These are phyloP conservation scores for Neofusicoccum sp. DNA, from an alignment of 2,329 filamentous ascomycete species.

Conservation along the genomic window DNA sequence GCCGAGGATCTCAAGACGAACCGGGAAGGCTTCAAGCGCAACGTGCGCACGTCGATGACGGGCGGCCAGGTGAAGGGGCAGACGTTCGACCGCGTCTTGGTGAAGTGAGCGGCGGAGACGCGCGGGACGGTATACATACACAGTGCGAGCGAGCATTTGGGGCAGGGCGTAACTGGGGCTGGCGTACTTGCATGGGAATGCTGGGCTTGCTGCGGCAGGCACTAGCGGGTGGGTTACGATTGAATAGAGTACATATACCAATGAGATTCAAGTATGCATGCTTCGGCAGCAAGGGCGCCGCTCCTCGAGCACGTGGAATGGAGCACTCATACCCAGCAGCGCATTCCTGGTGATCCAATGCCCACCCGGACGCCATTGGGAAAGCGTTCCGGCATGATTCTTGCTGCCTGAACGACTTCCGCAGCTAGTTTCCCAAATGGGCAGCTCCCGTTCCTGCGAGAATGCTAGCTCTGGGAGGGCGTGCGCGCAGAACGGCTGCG, in stretches of 20 bases:
- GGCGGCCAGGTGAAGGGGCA: conserved; percentile 74
- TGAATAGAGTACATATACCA: conserved; percentile 11
- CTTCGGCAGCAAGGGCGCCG: neutral
- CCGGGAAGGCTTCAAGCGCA: conserved; percentile 85
- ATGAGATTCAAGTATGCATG: conserved; percentile 5
- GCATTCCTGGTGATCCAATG: too few species aligned
- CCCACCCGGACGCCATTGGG: too few species aligned
- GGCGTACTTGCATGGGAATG: conserved; percentile 16
- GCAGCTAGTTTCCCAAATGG: neutral
- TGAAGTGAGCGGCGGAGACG: neutral
- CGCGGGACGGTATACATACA: neutral
- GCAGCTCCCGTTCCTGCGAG: neutral
- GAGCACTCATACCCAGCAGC: neutral
- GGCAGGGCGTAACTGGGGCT: conserved; percentile 17
- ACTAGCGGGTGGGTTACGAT: neutral
- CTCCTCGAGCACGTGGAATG: neutral
- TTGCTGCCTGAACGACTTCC: neutral
- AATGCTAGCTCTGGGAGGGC: neutral
- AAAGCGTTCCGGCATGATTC: neutral
- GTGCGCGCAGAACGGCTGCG: neutral
- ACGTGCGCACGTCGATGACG: conserved; percentile 79
- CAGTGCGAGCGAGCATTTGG: conserved; percentile 17
- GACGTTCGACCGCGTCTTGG: conserved; percentile 69
- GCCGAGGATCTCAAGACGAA: conserved; percentile 87
- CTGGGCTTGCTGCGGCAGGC: conserved; percentile 2